Evolutionary conservation across 441 rosid genomes (phyloP).

Genomic region (Gossypium schwendimanii): DNA sequence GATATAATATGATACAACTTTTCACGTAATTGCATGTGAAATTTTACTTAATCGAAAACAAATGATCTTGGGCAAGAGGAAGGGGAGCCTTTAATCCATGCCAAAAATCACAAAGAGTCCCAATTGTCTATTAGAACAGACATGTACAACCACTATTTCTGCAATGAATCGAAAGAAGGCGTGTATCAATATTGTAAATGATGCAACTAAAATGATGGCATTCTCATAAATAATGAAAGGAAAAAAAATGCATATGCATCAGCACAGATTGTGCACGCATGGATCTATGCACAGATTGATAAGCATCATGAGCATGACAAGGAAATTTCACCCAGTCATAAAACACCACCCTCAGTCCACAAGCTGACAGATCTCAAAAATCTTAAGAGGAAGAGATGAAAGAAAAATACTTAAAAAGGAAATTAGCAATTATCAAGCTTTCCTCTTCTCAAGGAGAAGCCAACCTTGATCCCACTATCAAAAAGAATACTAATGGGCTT

Average conservation of each 20-base stretch:
- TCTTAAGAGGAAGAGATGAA: neutral
- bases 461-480: neutral
- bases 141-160: slow-evolving; percentile 33
- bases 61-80: slow-evolving; percentile 5
- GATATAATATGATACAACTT: slow-evolving; percentile 29
- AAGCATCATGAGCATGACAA: neutral
- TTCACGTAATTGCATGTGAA: neutral
- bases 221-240: neutral
- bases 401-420: neutral
- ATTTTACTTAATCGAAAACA: slow-evolving; percentile 5
- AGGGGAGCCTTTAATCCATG: slow-evolving; percentile 11
- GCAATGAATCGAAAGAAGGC: slow-evolving; percentile 18
- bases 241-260: neutral
- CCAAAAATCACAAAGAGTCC: slow-evolving; percentile 19
- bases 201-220: neutral
- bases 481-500: neutral
- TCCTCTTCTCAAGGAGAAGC: neutral
- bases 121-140: slow-evolving; percentile 23
- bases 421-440: neutral
- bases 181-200: neutral
- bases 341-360: neutral
- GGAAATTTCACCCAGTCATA: neutral
- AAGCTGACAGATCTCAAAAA: neutral
- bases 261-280: neutral
- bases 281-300: neutral